Conservation (phyloP, 106 monocot species). For the Dactylorhiza incarnata region DNA sequence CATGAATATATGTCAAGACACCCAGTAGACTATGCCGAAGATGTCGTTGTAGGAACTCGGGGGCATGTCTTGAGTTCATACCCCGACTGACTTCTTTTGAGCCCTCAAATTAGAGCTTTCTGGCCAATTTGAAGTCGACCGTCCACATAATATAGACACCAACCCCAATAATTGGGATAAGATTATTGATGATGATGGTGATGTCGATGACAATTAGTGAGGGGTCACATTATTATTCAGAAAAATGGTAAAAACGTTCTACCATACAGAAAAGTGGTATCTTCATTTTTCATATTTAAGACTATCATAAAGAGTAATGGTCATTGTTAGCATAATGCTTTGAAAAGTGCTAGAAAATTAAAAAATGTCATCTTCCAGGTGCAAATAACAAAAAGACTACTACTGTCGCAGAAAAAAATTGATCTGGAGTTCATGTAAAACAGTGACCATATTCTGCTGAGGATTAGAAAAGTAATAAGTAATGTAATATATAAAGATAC, state of each 20-base stretch:
- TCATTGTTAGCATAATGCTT: not conserved
- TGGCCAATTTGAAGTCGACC: too few relatives aligned
- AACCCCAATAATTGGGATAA: too few relatives aligned
- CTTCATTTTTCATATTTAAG: not conserved
- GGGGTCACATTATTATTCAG: too few relatives aligned
- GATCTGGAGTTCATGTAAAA: not conserved
- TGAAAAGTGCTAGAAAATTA: not conserved
- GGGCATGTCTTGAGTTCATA: too few relatives aligned
- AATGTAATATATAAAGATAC: not conserved
- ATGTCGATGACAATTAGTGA: too few relatives aligned
- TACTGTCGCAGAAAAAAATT: not conserved
- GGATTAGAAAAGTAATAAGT: not conserved
- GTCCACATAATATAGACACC: too few relatives aligned
- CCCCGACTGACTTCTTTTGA: too few relatives aligned
- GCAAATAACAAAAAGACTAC: not conserved
- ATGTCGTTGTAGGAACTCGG: too few relatives aligned
- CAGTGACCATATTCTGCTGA: not conserved
- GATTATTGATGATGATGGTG: too few relatives aligned
- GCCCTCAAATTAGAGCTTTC: too few relatives aligned
- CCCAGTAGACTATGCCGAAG: too few relatives aligned
- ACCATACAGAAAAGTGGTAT: not conserved
- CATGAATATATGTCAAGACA: too few relatives aligned
- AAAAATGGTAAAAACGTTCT: not conserved
- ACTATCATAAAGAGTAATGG: not conserved
- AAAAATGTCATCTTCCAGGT: not conserved